Evolutionary conservation across 306 rosid genomes (phyloP), one percentile per base, ranked within the genome.

Genomic region (Trichosanthes truncata): DNA sequence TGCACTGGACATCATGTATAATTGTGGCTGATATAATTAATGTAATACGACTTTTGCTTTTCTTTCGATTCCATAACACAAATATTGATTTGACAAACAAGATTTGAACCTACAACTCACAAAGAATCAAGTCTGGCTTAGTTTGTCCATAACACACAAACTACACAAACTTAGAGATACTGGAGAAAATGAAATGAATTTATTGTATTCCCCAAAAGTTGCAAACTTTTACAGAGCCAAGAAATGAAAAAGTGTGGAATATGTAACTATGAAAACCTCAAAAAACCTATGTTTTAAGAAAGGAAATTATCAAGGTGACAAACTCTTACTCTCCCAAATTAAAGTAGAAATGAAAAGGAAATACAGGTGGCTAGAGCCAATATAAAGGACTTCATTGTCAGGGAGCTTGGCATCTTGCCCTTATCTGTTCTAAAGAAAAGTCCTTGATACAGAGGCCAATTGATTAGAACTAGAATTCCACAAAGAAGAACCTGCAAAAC

Each of bases 381-480:
- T 29, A 56, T 84, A 66, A 82, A 76, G 48, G 97, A 94, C 85
- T 88, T 88, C 49, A 85, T 78, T 11, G 86, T 84, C 38, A 82
- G 7, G 53, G 92, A 89, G 60, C 43, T 79, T 0, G 97, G 97
- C 77, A 92, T 79, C 83, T 74, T 88, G 4, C 97, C 97, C 18
- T 75, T 91, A 80, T 94, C 97, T 79, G 81, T 87, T 89, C 98
- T 88, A 10, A 89, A 61, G 84, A 87, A 94, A 75, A 94, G 92
- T 6, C 85, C 97, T 79, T 89, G 82, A 67, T 87, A 91, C 72
- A 92, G 18, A 9, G 98, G 97, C 45, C 79, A 80, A 79, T 91
- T 94, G 80, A 94, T 88, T 72, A 89, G 79, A 78, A 89, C 82
- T 78, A 91, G 29, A 87, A 85, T 75, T 52, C 86, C 92, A 78